Evolutionary conservation across 1,284 basidiomycete genomes (phyloP).

Genomic region (Erythrobasidium hasegawianum): DNA sequence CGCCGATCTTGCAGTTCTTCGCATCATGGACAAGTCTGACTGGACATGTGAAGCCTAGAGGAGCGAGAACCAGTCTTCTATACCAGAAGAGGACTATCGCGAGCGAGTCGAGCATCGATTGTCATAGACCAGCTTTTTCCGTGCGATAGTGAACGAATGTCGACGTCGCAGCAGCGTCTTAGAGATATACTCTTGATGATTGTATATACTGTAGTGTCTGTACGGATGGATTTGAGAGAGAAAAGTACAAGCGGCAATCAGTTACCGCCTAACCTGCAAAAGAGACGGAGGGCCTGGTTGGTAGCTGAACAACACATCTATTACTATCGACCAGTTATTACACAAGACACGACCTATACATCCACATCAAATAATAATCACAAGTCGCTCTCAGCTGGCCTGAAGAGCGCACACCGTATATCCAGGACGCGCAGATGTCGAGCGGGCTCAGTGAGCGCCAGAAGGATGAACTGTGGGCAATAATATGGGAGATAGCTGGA

Average conservation of each 20-base stretch:
- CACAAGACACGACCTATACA: too few relatives aligned
- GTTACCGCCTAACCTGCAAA: too few relatives aligned
- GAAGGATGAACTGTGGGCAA: slow-evolving; percentile 72
- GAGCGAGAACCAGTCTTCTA: slow-evolving; percentile 25
- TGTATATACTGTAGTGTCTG: too few relatives aligned
- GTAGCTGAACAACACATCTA: too few relatives aligned
- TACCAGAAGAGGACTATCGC: slow-evolving; percentile 31
- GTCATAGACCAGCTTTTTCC: background rate
- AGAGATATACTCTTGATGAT: too few relatives aligned
- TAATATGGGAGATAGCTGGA: background rate
- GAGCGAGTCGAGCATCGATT: slow-evolving; percentile 23
- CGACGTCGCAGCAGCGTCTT: too few relatives aligned
- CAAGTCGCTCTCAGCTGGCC: background rate
- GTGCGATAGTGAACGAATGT: too few relatives aligned
- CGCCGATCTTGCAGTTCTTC: slow-evolving; percentile 19
- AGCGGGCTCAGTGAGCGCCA: slow-evolving; percentile 65
- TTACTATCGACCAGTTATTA: too few relatives aligned
- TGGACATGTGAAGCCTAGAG: slow-evolving; percentile 19
- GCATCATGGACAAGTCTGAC: slow-evolving; percentile 27
- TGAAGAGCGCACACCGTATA: background rate
- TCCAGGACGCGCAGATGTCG: background rate
- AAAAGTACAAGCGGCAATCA: too few relatives aligned
- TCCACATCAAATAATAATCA: too few relatives aligned
- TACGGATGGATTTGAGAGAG: too few relatives aligned
- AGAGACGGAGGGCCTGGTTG: too few relatives aligned